Conservation (phyloP, 2,329 filamentous ascomycete species). For the Aspergillus sp. region DNA sequence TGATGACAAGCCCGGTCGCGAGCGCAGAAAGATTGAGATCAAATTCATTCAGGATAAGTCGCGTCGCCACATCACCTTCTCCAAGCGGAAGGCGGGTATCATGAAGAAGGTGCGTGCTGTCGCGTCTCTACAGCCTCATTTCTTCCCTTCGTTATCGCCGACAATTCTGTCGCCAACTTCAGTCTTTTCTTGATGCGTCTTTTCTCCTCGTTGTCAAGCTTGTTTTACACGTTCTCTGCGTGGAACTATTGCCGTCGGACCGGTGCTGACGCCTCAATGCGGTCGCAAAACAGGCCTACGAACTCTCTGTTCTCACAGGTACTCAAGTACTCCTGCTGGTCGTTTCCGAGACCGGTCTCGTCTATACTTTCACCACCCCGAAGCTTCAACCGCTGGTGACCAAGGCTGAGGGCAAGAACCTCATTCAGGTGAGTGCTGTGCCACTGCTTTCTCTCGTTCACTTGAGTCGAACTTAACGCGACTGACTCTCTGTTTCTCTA, state of each 20-base stretch:
- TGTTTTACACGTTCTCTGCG: slow-evolving; percentile 3
- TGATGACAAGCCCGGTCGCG: slow-evolving; percentile 94
- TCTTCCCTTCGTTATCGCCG: slow-evolving; percentile 12
- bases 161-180: not conserved
- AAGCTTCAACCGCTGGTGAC: slow-evolving; percentile 98
- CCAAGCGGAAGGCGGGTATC: slow-evolving; percentile 98
- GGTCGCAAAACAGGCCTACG: slow-evolving; percentile 72
- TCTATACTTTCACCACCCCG: slow-evolving; percentile 97
- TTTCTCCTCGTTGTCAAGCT: slow-evolving; percentile 12
- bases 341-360: slow-evolving; percentile 93
- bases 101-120: slow-evolving; percentile 90
- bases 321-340: slow-evolving; percentile 96
- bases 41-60: slow-evolving; percentile 99
- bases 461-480: not conserved
- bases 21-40: slow-evolving; percentile 99
- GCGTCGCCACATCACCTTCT: slow-evolving; percentile 98
- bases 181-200: not conserved
- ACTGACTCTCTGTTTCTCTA: slow-evolving; percentile 22
- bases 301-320: slow-evolving; percentile 93
- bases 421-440: slow-evolving; percentile 80
- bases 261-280: slow-evolving; percentile 20
- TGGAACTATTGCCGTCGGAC: not conserved
- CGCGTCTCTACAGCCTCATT: slow-evolving; percentile 19
- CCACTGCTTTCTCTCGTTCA: not conserved
- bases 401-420: slow-evolving; percentile 97